phyloP scores from a whole-genome alignment of 805 yeast species.

The Myxozyma sirexii region DNA sequence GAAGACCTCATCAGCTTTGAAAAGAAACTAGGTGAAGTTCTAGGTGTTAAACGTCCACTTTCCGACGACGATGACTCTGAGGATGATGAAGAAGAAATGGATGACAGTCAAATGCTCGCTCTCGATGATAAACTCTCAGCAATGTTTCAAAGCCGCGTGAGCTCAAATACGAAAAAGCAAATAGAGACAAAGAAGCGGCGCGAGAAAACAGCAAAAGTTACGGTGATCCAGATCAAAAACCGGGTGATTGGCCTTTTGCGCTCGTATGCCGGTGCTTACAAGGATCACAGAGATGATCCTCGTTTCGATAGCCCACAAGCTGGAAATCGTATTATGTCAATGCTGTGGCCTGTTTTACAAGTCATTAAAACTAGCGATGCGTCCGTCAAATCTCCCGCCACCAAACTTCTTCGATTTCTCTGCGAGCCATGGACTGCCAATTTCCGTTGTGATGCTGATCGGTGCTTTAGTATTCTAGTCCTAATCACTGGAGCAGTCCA shows the following conservation, averaged over 20 bases:
- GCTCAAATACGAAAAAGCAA: slow-evolving; percentile 8
- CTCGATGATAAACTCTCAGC: slow-evolving; percentile 21
- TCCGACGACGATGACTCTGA: slow-evolving; percentile 11
- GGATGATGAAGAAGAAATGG: slow-evolving; percentile 25
- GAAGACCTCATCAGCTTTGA: slow-evolving; percentile 17
- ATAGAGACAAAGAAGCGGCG: slow-evolving; percentile 14
- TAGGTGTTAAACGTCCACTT: slow-evolving; percentile 19
- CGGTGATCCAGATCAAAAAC: slow-evolving; percentile 6
- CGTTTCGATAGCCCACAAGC: neutral
- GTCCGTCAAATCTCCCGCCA: neutral
- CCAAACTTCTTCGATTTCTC: neutral
- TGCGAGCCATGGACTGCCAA: neutral
- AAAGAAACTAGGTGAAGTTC: slow-evolving; percentile 20
- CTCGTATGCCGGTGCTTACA: neutral
- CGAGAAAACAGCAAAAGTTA: slow-evolving; percentile 10
- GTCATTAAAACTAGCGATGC: neutral
- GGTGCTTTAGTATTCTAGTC: neutral
- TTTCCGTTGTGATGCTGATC: neutral
- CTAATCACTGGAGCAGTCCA: neutral
- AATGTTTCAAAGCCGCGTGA: slow-evolving; percentile 24
- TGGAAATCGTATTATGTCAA: neutral
- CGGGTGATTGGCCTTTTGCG: neutral
- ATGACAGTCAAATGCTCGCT: slow-evolving; percentile 33
- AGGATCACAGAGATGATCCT: neutral
- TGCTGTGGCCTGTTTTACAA: slow-evolving; percentile 13